These are phyloP conservation scores for Suillus paluster DNA, from an alignment of 768 basidiomycete species.

Conservation along the genomic window DNA sequence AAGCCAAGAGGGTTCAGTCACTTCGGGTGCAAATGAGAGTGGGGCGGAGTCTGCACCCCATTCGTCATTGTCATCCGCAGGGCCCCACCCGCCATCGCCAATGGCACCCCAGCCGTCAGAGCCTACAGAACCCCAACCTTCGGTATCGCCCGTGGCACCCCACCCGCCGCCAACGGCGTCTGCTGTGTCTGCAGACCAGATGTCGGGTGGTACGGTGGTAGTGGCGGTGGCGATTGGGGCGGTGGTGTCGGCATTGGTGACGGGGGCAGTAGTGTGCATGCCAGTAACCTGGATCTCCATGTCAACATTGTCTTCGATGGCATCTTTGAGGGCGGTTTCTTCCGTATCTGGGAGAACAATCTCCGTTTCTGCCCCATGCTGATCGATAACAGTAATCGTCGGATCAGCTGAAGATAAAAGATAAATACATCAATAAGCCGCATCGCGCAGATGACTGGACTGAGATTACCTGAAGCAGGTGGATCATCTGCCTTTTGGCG, in stretches of 20 bases:
- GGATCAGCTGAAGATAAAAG: conserved; percentile 11
- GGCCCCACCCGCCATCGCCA: conserved; percentile 16
- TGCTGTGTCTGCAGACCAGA: neutral
- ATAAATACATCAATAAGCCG: conserved; percentile 15
- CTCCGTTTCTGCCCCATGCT: conserved; percentile 17
- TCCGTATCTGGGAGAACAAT: conserved; percentile 28
- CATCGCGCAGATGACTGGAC: conserved; percentile 14
- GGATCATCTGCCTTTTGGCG: neutral
- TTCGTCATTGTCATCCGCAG: conserved; percentile 14
- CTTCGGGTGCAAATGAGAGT: conserved; percentile 16
- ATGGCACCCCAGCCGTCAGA: conserved; percentile 15
- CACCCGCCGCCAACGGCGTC: conserved; percentile 16
- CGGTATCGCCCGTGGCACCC: conserved; percentile 10
- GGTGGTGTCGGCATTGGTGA: neutral
- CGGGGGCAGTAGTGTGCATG: neutral
- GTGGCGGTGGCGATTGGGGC: neutral
- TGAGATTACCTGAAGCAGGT: conserved; percentile 10
- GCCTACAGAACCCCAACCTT: conserved; percentile 10
- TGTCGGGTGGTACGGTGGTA: conserved; percentile 5
- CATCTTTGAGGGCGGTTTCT: conserved; percentile 29
- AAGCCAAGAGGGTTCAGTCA: conserved; percentile 28
- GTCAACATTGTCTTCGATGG: conserved; percentile 31
- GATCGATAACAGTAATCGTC: conserved; percentile 21
- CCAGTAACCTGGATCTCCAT: conserved; percentile 20
- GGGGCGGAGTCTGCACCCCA: conserved; percentile 13